Conservation (phyloP, 345 rosid genomes). For the Aquilaria sinensis region DNA sequence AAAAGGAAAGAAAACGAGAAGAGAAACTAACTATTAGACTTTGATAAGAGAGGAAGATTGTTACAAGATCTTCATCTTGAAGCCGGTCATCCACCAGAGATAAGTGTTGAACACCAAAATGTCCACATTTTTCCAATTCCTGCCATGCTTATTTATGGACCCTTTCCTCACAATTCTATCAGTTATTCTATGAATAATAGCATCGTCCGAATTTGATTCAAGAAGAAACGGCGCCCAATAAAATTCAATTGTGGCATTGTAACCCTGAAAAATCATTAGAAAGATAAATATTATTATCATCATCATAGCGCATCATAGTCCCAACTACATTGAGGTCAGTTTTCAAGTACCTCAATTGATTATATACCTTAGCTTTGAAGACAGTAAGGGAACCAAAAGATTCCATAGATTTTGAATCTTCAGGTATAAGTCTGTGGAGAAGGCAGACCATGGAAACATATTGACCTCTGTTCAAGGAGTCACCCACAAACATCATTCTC, state of each 20-base stretch:
- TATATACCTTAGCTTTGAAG: conserved; percentile 67
- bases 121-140: conserved; percentile 75
- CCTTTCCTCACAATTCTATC: conserved; percentile 70
- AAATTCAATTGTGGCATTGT: conserved; percentile 85
- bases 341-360: background rate
- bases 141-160: conserved; percentile 75
- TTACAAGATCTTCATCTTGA: conserved; percentile 69
- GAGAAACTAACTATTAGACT: background rate
- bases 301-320: background rate
- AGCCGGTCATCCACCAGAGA: conserved; percentile 93
- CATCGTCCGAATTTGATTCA: conserved; percentile 78
- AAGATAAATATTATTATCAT: background rate
- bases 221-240: conserved; percentile 97
- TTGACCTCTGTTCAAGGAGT: conserved; percentile 86
- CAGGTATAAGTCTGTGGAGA: conserved; percentile 69
- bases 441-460: conserved; percentile 81
- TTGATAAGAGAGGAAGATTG: background rate
- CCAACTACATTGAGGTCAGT: background rate
- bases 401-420: conserved; percentile 69
- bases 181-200: conserved; percentile 62
- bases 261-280: conserved; percentile 31
- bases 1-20: background rate
- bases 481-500: conserved; percentile 89
- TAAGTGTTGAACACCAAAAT: conserved; percentile 77
- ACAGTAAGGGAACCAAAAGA: conserved; percentile 61